Conservation (phyloP, 306 rosid species). For the Vigna radiata region DNA sequence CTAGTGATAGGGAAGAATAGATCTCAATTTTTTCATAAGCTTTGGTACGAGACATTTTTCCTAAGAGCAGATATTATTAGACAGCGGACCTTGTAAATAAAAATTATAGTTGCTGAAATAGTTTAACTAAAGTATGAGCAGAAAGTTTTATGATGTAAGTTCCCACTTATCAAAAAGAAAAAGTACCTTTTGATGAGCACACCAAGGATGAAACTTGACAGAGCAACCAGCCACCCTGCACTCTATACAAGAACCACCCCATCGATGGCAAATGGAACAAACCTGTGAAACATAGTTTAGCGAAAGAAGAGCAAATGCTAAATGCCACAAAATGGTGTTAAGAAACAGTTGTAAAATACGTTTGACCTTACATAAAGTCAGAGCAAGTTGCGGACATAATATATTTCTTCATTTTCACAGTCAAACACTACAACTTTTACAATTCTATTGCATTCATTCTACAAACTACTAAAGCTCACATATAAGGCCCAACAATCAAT, state of each 20-base stretch:
- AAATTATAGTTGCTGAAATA: not conserved
- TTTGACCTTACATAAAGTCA: not conserved
- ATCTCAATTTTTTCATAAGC: not conserved
- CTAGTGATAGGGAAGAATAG: not conserved
- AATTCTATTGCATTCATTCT: not conserved
- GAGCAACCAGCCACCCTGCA: slow-evolving; percentile 66
- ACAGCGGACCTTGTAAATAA: not conserved
- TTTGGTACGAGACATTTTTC: not conserved
- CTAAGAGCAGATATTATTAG: slow-evolving; percentile 3
- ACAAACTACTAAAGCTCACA: slow-evolving; percentile 6
- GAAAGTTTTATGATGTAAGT: slow-evolving; percentile 26
- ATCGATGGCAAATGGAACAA: slow-evolving; percentile 65
- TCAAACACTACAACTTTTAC: not conserved
- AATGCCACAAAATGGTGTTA: slow-evolving; percentile 4
- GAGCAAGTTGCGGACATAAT: not conserved
- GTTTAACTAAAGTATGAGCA: slow-evolving; percentile 15
- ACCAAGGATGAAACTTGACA: slow-evolving; percentile 77
- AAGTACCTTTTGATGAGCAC: slow-evolving; percentile 75
- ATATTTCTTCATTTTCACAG: slow-evolving; percentile 7
- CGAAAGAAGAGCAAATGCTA: slow-evolving; percentile 23
- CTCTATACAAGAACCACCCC: slow-evolving; percentile 68
- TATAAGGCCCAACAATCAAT: slow-evolving; percentile 18
- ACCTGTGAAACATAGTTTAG: slow-evolving; percentile 50
- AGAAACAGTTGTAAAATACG: slow-evolving; percentile 1
- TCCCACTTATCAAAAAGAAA: not conserved